Evolutionary conservation across 1,284 basidiomycete genomes (phyloP), one percentile per base, ranked within the genome.

Genomic region (Sphaerobolus stellatus): DNA sequence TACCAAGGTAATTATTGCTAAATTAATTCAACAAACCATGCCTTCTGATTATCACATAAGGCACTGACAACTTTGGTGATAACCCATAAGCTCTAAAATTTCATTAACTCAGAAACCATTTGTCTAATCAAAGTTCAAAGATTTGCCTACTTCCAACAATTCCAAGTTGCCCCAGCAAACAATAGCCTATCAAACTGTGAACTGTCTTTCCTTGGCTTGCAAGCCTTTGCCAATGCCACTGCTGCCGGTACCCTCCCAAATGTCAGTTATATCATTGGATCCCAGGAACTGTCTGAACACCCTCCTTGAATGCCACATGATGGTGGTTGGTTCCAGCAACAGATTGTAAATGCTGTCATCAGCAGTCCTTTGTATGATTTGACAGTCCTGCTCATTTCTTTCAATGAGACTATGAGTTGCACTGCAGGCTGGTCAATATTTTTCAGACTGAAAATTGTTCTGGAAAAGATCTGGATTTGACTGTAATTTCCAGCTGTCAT

Each of bases 311-410:
- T 55, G 2, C 61, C 63, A 6, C 46, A 50, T 4, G 63, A 65
- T 36, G 63, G 63, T 4, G 63, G 59, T 18, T 65, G 63, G 61
- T 41, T 64, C 28, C 63, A 65, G 43, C 50, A 62, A 20, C 54
- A 62, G 24, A 59, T 65, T 3, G 58, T 65, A 29, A 51, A 64
- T 25, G 63, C 63, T 2, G 58, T 65, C 22, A 61, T 58, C 38
- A 50, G 57, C 18, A 60, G 63, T n/a, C 44, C 47, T n/a, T 51
- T 54, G 25, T 65, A 59, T 48, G 50, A 58, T 52, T 54, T 36
- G 13, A 60, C 62, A 2, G 59, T 56, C n/a, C 46, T 64, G 4
- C 33, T 64, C 44, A 56, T 63, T 38, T 65, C 63, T 8, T 64
- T 61, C 56, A 63, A 64, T 43, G 63, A 56, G 55, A 64, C 63